Evolutionary conservation across 2,329 filamentous ascomycete species (phyloP).

Genomic region (Diaporthe batatas): DNA sequence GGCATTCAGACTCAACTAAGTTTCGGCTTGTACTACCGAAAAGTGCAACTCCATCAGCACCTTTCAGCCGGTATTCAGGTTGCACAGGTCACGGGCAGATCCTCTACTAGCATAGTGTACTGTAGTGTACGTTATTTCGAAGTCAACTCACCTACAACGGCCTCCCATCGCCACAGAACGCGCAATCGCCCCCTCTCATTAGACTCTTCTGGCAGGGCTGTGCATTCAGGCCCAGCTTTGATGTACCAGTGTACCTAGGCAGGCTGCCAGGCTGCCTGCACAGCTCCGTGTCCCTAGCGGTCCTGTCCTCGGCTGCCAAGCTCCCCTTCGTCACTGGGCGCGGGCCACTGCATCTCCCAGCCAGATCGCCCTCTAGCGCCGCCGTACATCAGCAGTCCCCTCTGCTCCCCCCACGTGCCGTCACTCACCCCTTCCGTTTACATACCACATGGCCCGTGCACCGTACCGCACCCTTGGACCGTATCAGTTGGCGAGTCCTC

Average conservation of each 20-base stretch:
- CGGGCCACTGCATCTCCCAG: not conserved
- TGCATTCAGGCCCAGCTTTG: not conserved
- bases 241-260: not conserved
- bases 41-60: slow-evolving; percentile 8
- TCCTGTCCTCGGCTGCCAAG: slow-evolving; percentile 5
- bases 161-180: slow-evolving; percentile 30
- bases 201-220: not conserved
- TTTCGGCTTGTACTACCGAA: slow-evolving; percentile 13
- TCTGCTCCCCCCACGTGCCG: slow-evolving; percentile 12
- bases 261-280: slow-evolving; percentile 2
- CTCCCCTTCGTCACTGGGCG: slow-evolving; percentile 1
- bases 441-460: not conserved
- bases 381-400: too few species aligned
- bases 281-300: not conserved
- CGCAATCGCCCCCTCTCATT: slow-evolving; percentile 6
- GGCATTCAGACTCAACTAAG: slow-evolving; percentile 1
- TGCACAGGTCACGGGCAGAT: not conserved
- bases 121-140: too few species aligned
- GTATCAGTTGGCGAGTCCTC: not conserved
- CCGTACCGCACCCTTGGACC: not conserved
- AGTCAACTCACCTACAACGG: not conserved
- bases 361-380: slow-evolving; percentile 17
- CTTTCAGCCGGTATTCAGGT: not conserved
- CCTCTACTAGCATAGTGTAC: not conserved
- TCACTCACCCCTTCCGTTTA: not conserved